Conservation (phyloP, 2,329 filamentous ascomycete genomes). For the Eutypella sp. region DNA sequence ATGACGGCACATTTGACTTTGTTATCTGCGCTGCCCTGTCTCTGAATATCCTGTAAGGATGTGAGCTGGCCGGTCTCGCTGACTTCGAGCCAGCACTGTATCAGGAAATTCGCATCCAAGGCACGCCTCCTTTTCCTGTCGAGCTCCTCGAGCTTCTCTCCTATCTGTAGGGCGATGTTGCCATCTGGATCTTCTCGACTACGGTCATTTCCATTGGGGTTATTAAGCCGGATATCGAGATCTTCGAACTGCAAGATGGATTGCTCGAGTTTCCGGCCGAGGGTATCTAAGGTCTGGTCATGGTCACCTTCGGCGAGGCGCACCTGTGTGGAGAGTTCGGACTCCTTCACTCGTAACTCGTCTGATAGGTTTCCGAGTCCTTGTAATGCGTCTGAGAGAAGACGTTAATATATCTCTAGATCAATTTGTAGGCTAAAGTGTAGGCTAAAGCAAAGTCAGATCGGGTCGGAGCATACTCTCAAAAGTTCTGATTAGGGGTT, state of each 20-base stretch:
- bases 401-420: constrained; percentile 20
- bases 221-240: constrained; percentile 77
- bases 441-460: constrained; percentile 1
- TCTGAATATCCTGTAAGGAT: constrained; percentile 81
- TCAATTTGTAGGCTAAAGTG: too few relatives aligned
- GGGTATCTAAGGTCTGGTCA: constrained; percentile 80
- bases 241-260: constrained; percentile 90
- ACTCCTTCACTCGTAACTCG: constrained; percentile 84
- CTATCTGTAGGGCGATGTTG: constrained; percentile 90
- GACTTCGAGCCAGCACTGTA: constrained; percentile 96
- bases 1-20: constrained; percentile 94
- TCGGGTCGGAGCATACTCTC: constrained; percentile 52
- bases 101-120: constrained; percentile 88
- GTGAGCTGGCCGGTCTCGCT: constrained; percentile 83
- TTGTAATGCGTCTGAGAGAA: constrained; percentile 51
- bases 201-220: constrained; percentile 41
- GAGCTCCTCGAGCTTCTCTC: constrained; percentile 87
- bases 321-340: constrained; percentile 83
- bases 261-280: constrained; percentile 85
- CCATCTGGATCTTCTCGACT: constrained; percentile 59
- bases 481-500: constrained; percentile 93
- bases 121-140: constrained; percentile 87
- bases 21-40: constrained; percentile 80
- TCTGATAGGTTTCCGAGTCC: constrained; percentile 69
- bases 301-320: constrained; percentile 89